These are phyloP conservation scores for Diaporthe destruens DNA, from an alignment of 2,329 filamentous ascomycete genomes.

Conservation along the genomic window DNA sequence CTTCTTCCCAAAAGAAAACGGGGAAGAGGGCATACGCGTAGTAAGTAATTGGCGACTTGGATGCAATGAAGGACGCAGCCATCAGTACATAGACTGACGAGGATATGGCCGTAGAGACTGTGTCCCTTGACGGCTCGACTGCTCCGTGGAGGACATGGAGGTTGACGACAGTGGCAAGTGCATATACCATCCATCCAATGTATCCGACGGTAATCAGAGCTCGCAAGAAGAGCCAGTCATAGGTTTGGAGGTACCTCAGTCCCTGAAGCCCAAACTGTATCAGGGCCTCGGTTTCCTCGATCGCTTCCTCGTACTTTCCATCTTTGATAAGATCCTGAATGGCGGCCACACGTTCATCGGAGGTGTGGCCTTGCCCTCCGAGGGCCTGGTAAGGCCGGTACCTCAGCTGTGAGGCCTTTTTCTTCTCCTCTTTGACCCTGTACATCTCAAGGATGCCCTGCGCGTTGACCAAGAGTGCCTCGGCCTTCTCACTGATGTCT, in stretches of 20 bases:
- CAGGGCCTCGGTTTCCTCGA: conserved; percentile 80
- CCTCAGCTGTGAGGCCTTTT: conserved; percentile 79
- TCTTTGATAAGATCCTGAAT: conserved; percentile 77
- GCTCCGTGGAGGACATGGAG: conserved; percentile 84
- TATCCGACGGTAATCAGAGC: conserved; percentile 92
- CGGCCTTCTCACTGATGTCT: conserved; percentile 80
- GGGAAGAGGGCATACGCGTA: conserved; percentile 95
- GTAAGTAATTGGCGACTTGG: conserved; percentile 84
- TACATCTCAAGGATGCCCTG: conserved; percentile 95
- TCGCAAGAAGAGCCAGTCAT: conserved; percentile 96
- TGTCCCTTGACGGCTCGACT: conserved; percentile 72
- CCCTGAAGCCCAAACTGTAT: conserved; percentile 84
- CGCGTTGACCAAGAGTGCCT: conserved; percentile 86
- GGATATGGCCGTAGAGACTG: conserved; percentile 73
- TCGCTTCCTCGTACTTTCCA: conserved; percentile 80
- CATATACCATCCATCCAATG: conserved; percentile 94
- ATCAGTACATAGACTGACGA: conserved; percentile 80
- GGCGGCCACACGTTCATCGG: conserved; percentile 74
- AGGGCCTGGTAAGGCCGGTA: conserved; percentile 83
- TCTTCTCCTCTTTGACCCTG: conserved; percentile 89
- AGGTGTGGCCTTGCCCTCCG: conserved; percentile 70
- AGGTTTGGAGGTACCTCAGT: conserved; percentile 93
- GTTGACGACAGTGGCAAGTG: conserved; percentile 88
- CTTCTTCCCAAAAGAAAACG: conserved; percentile 95
- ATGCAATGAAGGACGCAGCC: conserved; percentile 83